Evolutionary conservation across 1,139 yeast genomes (phyloP).

Genomic region (Geotrichum armillariae): DNA sequence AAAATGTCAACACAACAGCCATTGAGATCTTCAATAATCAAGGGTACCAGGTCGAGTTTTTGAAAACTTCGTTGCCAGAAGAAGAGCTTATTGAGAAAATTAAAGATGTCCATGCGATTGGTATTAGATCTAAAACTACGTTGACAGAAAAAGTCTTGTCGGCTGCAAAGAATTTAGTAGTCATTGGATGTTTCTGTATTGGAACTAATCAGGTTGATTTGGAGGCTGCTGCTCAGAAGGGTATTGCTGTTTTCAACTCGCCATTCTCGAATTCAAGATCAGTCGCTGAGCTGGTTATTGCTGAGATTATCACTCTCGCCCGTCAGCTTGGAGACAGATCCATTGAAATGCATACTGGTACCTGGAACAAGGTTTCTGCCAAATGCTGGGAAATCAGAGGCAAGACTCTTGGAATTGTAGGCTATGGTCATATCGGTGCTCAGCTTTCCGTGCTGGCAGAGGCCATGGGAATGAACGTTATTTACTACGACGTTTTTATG

Average conservation of each 20-base stretch:
- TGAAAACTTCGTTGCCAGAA: constrained; percentile 86
- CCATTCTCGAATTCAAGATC: constrained; percentile 98
- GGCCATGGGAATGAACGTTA: constrained; percentile 96
- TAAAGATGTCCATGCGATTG: constrained; percentile 91
- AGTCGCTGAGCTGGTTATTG: constrained; percentile 96
- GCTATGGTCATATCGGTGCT: constrained; percentile 98
- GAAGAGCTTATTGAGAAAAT: constrained; percentile 94
- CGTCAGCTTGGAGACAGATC: constrained; percentile 98
- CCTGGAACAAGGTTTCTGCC: constrained; percentile 95
- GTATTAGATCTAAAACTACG: constrained; percentile 96
- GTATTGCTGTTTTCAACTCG: constrained; percentile 96
- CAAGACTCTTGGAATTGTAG: constrained; percentile 93
- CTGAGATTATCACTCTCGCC: constrained; percentile 89
- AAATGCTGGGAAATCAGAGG: constrained; percentile 99
- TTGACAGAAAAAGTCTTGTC: constrained; percentile 74
- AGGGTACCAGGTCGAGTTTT: constrained; percentile 96
- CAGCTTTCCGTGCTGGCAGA: constrained; percentile 97
- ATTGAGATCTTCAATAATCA: constrained; percentile 78
- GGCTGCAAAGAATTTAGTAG: constrained; percentile 87
- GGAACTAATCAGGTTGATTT: constrained; percentile 98
- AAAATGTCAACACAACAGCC: constrained; percentile 93
- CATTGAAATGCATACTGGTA: constrained; percentile 92
- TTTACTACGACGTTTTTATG: constrained; percentile 88
- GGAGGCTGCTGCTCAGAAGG: constrained; percentile 86
- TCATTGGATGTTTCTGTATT: constrained; percentile 97